These are phyloP conservation scores for Cyberlindnera sargentensis DNA, from an alignment of 805 yeast genomes.

Conservation along the genomic window DNA sequence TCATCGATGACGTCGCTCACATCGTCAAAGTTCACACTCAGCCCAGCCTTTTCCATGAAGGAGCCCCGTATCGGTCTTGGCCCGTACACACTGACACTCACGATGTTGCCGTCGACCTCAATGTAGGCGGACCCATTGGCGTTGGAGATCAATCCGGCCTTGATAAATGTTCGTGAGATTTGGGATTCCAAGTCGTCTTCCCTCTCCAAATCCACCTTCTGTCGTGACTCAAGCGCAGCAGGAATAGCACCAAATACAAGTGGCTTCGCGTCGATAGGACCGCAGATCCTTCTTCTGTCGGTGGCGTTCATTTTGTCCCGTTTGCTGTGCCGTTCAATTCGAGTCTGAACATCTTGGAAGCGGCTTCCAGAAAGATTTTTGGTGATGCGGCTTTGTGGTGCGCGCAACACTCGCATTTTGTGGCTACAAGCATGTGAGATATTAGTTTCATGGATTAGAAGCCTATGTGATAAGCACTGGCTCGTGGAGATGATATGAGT, in stretches of 20 bases:
- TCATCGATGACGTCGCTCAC: slow-evolving; percentile 22
- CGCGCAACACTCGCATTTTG: too few species aligned
- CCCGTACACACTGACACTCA: slow-evolving; percentile 71
- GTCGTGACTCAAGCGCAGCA: slow-evolving; percentile 8
- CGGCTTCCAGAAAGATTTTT: too few species aligned
- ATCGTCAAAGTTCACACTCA: slow-evolving; percentile 45
- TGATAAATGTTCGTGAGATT: slow-evolving; percentile 38
- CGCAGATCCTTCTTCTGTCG: slow-evolving; percentile 83
- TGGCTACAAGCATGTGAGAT: too few species aligned
- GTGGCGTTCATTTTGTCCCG: slow-evolving; percentile 6
- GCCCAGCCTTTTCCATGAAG: slow-evolving; percentile 56
- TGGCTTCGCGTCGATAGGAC: slow-evolving; percentile 64
- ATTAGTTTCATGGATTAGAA: too few species aligned
- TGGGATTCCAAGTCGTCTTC: slow-evolving; percentile 26
- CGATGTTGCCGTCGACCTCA: slow-evolving; percentile 45
- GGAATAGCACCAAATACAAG: slow-evolving; percentile 31
- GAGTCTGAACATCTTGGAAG: too few species aligned
- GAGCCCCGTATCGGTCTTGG: slow-evolving; percentile 82
- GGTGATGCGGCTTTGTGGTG: too few species aligned
- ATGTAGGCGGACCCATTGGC: slow-evolving; percentile 80
- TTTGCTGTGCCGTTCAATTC: too few species aligned
- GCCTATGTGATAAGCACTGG: too few species aligned
- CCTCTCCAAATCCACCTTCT: slow-evolving; percentile 7
- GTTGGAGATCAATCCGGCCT: slow-evolving; percentile 59
- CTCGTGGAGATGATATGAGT: too few species aligned